Percentiles rank a stretch among this genome's conserved stretches.
These are phyloP conservation scores for Hydnum rufescens DNA, from an alignment of 768 basidiomycete species.

Conservation along the genomic window DNA sequence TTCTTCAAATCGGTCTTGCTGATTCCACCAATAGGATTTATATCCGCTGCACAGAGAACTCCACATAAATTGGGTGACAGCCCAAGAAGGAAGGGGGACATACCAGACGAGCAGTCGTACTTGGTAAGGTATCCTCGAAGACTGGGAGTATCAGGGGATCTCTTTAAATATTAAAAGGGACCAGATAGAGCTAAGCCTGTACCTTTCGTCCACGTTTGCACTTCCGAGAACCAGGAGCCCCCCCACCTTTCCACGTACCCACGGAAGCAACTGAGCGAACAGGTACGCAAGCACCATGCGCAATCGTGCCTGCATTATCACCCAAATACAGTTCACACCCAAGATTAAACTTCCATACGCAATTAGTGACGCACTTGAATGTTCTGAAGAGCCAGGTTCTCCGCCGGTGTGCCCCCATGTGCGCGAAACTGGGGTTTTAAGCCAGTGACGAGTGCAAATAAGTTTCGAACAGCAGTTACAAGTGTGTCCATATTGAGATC, in stretches of 20 bases:
- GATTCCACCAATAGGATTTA: slow-evolving; percentile 96
- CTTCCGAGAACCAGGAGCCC: slow-evolving; percentile 90
- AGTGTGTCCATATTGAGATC: slow-evolving; percentile 93
- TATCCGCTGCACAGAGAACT: slow-evolving; percentile 45
- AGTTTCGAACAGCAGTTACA: slow-evolving; percentile 60
- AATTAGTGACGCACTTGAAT: slow-evolving; percentile 42
- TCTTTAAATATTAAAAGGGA: background rate
- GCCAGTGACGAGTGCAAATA: slow-evolving; percentile 72
- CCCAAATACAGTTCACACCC: background rate
- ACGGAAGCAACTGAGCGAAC: slow-evolving; percentile 88
- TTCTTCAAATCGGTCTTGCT: slow-evolving; percentile 95
- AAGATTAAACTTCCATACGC: background rate
- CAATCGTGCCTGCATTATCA: slow-evolving; percentile 64
- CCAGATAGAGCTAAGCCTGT: slow-evolving; percentile 5
- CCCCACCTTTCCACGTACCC: slow-evolving; percentile 66
- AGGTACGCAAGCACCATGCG: slow-evolving; percentile 90
- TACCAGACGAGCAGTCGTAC: slow-evolving; percentile 88
- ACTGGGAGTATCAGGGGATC: slow-evolving; percentile 22
- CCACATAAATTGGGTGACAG: background rate
- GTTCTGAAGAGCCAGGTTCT: slow-evolving; percentile 94
- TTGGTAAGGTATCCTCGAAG: slow-evolving; percentile 93
- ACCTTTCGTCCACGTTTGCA: slow-evolving; percentile 98
- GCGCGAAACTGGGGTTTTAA: slow-evolving; percentile 54
- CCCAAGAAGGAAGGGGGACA: slow-evolving; percentile 8
- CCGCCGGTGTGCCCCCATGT: slow-evolving; percentile 69